A percentile compares a stretch with the other conserved stretches of the same genome.
Conservation (phyloP, 345 rosid genomes). For the Ceriops zippeliana region DNA sequence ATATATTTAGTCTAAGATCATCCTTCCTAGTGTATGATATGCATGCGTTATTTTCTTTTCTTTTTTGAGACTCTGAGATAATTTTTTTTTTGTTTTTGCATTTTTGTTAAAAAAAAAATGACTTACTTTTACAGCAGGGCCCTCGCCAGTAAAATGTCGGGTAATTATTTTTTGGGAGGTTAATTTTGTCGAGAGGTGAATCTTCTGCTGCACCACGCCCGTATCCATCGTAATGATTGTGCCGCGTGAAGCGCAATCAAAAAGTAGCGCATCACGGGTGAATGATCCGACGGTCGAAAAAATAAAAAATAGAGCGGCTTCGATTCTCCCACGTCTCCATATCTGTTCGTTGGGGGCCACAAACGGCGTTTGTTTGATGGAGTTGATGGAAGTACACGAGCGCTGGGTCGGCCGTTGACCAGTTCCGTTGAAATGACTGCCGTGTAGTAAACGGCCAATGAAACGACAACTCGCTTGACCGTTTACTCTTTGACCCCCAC, state of each 20-base stretch:
- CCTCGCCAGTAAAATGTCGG: too few relatives aligned
- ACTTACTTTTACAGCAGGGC: too few relatives aligned
- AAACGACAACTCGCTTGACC: slow-evolving; percentile 3
- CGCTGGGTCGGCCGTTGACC: slow-evolving; percentile 22
- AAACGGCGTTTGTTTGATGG: slow-evolving; percentile 23
- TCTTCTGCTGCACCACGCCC: slow-evolving; percentile 42
- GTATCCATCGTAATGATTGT: slow-evolving; percentile 36
- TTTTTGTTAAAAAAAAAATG: too few relatives aligned
- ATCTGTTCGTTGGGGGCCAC: background rate
- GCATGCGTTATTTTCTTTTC: too few relatives aligned
- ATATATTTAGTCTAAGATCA: too few relatives aligned
- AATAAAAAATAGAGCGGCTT: background rate
- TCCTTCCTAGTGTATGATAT: too few relatives aligned
- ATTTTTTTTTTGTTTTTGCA: too few relatives aligned
- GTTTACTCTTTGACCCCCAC: background rate
- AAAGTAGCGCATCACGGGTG: slow-evolving; percentile 17
- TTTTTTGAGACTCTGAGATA: too few relatives aligned
- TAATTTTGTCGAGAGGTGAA: slow-evolving; percentile 19
- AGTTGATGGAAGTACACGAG: slow-evolving; percentile 19
- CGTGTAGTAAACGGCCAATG: background rate
- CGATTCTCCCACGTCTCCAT: slow-evolving; percentile 19
- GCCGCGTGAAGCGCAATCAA: slow-evolving; percentile 3
- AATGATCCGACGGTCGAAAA: slow-evolving; percentile 11
- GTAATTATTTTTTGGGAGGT: too few relatives aligned
- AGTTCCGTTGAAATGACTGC: too few relatives aligned